Evolutionary conservation across 495 filamentous ascomycete genomes (phyloP), one percentile per base, ranked within the genome.

Genomic region (Tuber borchii): DNA sequence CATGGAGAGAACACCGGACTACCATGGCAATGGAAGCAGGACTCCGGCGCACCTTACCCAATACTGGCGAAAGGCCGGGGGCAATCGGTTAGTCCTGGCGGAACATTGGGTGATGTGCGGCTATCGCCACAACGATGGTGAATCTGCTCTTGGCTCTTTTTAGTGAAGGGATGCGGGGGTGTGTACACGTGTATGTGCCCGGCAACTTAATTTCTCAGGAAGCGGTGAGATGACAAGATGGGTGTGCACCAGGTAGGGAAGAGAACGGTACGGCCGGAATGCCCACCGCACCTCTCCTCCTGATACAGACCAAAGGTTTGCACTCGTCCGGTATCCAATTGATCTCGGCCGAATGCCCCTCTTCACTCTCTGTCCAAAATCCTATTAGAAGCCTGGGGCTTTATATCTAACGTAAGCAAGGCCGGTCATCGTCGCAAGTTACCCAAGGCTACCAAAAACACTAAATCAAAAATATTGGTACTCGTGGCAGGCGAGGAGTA

Each of bases 1-100:
- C 56, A 65, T 65, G 56, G 56, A 65, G 56, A 65, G 56, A 65
- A 65, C 14, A 31, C 56, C 56, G 56, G 26, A 65, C 26, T 65
- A 65, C 56, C 56, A 65, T 65, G 56, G 56, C 26, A 6, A 17
- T 34, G 56, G 56, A 65, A 65, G 56, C 12, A 65, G 26, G 14
- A 17, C 26, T 14, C 16, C 26, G 56, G 56, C 26, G 26, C 26
- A 5, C 2, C 56, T 31, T 34, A 26, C 56, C 56, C n/a, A 65
- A 31, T 31, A 16, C n/a, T 31, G 56, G 12, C 56, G 14, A n/a
- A 22, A 31, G 3, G 14, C 12, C 56, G 56, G 56, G 26, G 56
- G 12, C 12, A 16, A 26, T 17, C 56, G 56, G 56, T 26, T 65
- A 61, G n/a, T 65, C 14, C 26, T 34, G 12, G 26, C 26, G 17